A percentile compares a stretch with the other conserved stretches of the same genome.
phyloP scores from a whole-genome alignment of 2,329 filamentous ascomycete genomes.

The Diplodia intermedia region DNA sequence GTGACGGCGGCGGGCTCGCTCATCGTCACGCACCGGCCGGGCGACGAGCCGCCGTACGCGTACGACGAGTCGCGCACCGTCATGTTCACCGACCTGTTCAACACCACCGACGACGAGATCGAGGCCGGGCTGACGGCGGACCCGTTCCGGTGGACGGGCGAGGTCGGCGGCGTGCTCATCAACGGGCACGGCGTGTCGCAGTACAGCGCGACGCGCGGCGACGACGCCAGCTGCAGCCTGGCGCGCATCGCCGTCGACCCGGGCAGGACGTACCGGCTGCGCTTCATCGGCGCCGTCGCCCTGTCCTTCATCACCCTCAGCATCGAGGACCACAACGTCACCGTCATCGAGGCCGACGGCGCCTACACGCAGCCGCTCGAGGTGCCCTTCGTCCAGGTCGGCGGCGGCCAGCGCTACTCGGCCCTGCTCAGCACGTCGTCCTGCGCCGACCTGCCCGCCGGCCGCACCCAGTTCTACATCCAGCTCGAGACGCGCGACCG shows the following conservation, averaged over 20 bases:
- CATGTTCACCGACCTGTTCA: conserved; percentile 64
- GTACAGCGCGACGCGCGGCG: conserved; percentile 39
- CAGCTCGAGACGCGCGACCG: conserved; percentile 61
- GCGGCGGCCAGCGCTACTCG: conserved; percentile 67
- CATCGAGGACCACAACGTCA: conserved; percentile 62
- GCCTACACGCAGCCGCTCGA: conserved; percentile 58
- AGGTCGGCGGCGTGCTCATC: conserved; percentile 63
- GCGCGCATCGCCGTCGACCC: conserved; percentile 66
- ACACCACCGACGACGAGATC: conserved; percentile 60
- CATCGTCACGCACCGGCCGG: conserved; percentile 60
- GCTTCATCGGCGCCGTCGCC: conserved; percentile 65
- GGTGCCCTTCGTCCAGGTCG: conserved; percentile 62
- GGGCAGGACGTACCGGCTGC: conserved; percentile 66
- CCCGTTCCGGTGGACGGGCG: conserved; percentile 66
- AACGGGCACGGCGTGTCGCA: conserved; percentile 61
- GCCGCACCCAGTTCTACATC: conserved; percentile 52
- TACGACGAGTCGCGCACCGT: conserved; percentile 69
- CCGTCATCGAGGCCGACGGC: conserved; percentile 66
- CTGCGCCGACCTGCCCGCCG: conserved; percentile 46
- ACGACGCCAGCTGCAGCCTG: conserved; percentile 50
- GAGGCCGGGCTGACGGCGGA: conserved; percentile 56
- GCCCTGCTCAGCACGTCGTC: conserved; percentile 63
- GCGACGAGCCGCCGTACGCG: conserved; percentile 57
- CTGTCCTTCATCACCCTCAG: conserved; percentile 62
- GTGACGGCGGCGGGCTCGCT: conserved; percentile 64